Evolutionary conservation across 352 stramenopile genomes (phyloP).

Genomic region (Globisporangium acanthophoron): DNA sequence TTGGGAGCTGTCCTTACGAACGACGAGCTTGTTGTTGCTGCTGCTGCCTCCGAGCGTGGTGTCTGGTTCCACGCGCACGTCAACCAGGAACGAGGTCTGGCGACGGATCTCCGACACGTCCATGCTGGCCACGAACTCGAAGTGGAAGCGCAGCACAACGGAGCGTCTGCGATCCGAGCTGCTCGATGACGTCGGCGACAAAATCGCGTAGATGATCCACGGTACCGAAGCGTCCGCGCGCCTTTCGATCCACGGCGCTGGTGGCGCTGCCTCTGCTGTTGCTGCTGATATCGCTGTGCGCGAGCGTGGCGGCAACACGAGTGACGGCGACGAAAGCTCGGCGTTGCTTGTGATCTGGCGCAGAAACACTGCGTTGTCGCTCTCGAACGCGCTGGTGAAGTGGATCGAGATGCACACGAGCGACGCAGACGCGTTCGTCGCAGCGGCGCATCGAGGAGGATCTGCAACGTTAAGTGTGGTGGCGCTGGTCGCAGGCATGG

Average conservation of each 20-base stretch:
- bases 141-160: slow-evolving; percentile 2
- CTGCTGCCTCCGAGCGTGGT: background rate
- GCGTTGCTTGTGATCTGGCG: slow-evolving; percentile 5
- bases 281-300: background rate
- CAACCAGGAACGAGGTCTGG: background rate
- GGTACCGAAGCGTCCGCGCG: background rate
- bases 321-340: slow-evolving; percentile 2
- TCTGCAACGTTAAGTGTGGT: background rate
- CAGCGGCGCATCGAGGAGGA: background rate
- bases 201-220: slow-evolving; percentile 2
- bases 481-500: background rate
- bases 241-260: slow-evolving; percentile 6
- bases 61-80: background rate
- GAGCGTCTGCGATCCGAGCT: background rate
- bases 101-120: background rate
- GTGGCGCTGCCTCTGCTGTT: too few species aligned
- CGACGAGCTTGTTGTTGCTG: background rate
- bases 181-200: background rate
- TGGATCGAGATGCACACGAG: slow-evolving; percentile 1
- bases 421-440: background rate
- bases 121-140: slow-evolving; percentile 2
- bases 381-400: slow-evolving; percentile 2
- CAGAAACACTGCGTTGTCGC: slow-evolving; percentile 1
- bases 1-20: slow-evolving; percentile 2
- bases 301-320: background rate